These are phyloP conservation scores for Emericellopsis atlantica DNA, from an alignment of 2,329 filamentous ascomycete species.

Conservation along the genomic window DNA sequence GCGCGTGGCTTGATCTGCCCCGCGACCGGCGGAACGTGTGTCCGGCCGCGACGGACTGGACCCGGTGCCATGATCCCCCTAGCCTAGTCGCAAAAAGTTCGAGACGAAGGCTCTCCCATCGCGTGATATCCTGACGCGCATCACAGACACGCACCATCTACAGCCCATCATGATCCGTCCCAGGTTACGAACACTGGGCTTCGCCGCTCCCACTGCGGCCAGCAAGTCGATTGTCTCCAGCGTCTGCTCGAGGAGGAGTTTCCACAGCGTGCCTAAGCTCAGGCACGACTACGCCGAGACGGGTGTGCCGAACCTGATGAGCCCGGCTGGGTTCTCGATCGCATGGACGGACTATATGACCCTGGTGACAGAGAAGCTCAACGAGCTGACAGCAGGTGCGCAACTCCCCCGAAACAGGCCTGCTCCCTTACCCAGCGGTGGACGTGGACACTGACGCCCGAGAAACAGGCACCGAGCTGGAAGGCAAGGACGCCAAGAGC, in stretches of 20 bases:
- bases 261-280: constrained; percentile 35
- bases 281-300: constrained; percentile 27
- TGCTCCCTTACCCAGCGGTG: background rate
- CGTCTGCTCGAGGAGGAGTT: constrained; percentile 22
- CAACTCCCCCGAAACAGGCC: constrained; percentile 9
- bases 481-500: constrained; percentile 47
- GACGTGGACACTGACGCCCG: background rate
- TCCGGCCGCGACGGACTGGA: background rate
- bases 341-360: constrained; percentile 78
- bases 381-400: constrained; percentile 59
- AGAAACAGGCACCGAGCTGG: constrained; percentile 47
- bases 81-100: constrained; percentile 2
- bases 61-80: background rate
- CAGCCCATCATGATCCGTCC: constrained; percentile 32
- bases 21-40: background rate
- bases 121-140: background rate
- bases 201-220: constrained; percentile 21
- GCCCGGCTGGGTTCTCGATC: constrained; percentile 54
- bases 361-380: constrained; percentile 63
- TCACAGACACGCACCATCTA: background rate
- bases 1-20: background rate
- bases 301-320: constrained; percentile 59
- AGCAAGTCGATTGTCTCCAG: constrained; percentile 16
- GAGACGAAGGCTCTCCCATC: background rate
- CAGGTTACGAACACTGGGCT: constrained; percentile 38